Evolutionary conservation across 2,329 filamentous ascomycete genomes (phyloP), one percentile per base, ranked within the genome.

Genomic region (Geosmithia putterillii): DNA sequence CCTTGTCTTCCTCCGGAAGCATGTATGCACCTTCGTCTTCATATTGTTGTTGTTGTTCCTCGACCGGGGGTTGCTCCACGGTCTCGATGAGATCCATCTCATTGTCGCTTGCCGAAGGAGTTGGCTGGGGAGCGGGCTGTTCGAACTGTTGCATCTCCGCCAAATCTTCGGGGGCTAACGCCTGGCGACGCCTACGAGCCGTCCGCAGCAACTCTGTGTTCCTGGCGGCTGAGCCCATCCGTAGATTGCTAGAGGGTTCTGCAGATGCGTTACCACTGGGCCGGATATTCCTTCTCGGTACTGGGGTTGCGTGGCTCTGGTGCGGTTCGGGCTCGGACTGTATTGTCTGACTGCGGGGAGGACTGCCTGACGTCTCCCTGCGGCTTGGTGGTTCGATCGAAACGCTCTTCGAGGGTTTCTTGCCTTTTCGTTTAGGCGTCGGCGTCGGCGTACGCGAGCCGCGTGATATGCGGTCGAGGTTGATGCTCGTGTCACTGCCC

Each of bases 221-320:
- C 28, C 28, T 32, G 28, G 28, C 28, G 28, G 28, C 28, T 44
- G 47, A 3, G 52, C 46, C 18, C 50, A 39, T 17, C 25, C 42
- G 41, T 41, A 48, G 18, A 46, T 44, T 55, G 44, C 54, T 57
- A 1, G 52, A 48, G 14, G 55, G 51, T n/a, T 60, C 56, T 14
- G 40, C 35, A 9, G 42, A 42, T 4, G 47, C 44, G 19, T 17
- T 46, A 25, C 44, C 48, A 14, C 45, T 42, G 6, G 48, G 45
- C n/a, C 43, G 32, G 15, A 39, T 40, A 21, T 48, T 46, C 36
- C 44, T 45, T 20, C 39, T 38, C 20, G 44, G 41, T 43, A 47
- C 60, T 5, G 64, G 51, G 21, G 62, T 66, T 10, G 57, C 47
- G 38, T 59, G 51, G 15, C n/a, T n/a, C n/a, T n/a, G n/a, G n/a